A percentile compares a stretch with the other conserved stretches of the same genome.
Evolutionary conservation across 106 monocot species (phyloP).

Genomic region (Apostasia shenzhenica): DNA sequence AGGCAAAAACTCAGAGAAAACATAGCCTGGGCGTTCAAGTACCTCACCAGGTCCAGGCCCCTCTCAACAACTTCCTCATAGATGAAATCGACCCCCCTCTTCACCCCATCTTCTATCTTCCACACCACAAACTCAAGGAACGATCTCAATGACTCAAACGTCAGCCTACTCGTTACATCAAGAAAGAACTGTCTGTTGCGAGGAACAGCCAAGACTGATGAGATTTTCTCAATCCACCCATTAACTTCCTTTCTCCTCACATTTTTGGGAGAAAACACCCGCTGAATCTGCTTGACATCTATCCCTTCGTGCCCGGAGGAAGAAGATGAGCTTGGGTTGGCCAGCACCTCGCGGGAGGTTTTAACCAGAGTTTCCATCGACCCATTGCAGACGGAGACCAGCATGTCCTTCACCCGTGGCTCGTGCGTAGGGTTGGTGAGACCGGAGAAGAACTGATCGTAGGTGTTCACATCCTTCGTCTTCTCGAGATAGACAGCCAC

Average conservation of each 20-base stretch:
- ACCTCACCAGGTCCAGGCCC: conserved; percentile 43
- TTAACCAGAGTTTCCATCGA: conserved; percentile 76
- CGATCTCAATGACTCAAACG: conserved; percentile 68
- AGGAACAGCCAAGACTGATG: conserved; percentile 51
- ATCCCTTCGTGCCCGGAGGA: not conserved
- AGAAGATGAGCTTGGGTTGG: not conserved
- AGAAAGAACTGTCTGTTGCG: conserved; percentile 56
- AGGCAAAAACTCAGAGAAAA: conserved; percentile 48
- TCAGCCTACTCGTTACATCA: conserved; percentile 71
- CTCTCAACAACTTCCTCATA: conserved; percentile 39
- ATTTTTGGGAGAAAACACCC: not conserved
- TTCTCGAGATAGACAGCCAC: conserved; percentile 77
- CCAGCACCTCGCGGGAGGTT: conserved; percentile 59
- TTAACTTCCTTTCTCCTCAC: conserved; percentile 10
- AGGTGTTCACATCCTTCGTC: conserved; percentile 59
- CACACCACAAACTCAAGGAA: conserved; percentile 53
- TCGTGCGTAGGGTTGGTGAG: conserved; percentile 73
- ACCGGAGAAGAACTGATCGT: conserved; percentile 61
- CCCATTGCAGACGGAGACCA: conserved; percentile 62
- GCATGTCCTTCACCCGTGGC: conserved; percentile 56
- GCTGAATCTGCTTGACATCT: not conserved
- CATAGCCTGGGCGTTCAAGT: conserved; percentile 44
- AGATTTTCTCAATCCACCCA: conserved; percentile 37
- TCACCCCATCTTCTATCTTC: conserved; percentile 32
- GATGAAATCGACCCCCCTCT: conserved; percentile 26